Evolutionary conservation across 371 early-diverging fungal genomes (phyloP).

Genomic region (Mucor indicus): DNA sequence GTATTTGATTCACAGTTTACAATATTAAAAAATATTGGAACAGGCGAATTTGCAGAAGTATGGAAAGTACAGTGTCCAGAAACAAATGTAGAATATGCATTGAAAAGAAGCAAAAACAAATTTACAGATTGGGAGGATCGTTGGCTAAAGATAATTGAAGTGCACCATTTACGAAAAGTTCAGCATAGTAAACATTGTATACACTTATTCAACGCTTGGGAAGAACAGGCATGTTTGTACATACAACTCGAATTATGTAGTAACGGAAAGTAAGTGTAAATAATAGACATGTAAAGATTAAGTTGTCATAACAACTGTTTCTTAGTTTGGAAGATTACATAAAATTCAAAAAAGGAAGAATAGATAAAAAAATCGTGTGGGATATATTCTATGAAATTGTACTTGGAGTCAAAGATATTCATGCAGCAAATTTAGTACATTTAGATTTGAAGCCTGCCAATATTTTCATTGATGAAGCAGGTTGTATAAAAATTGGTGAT

Average conservation of each 20-base stretch:
- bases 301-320: too few species aligned
- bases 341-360: slow-evolving; percentile 18
- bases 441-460: slow-evolving; percentile 91
- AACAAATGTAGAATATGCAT: slow-evolving; percentile 63
- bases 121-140: slow-evolving; percentile 75
- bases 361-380: slow-evolving; percentile 74
- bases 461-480: slow-evolving; percentile 66
- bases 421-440: slow-evolving; percentile 70
- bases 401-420: slow-evolving; percentile 73
- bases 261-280: slow-evolving; percentile 58
- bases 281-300: too few species aligned
- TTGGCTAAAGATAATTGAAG: slow-evolving; percentile 75
- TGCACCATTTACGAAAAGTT: slow-evolving; percentile 69
- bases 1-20: slow-evolving; percentile 31
- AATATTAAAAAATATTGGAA: slow-evolving; percentile 48
- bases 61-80: slow-evolving; percentile 60
- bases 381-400: slow-evolving; percentile 74
- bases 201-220: slow-evolving; percentile 82
- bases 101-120: slow-evolving; percentile 72
- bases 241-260: slow-evolving; percentile 88
- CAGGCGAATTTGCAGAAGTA: slow-evolving; percentile 81
- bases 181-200: slow-evolving; percentile 61
- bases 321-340: slow-evolving; percentile 27
- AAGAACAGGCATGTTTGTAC: slow-evolving; percentile 84
- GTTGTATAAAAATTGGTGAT: slow-evolving; percentile 79